Evolutionary conservation across 2,329 filamentous ascomycete species (phyloP), one percentile per base, ranked within the genome.

Genomic region (Paradendryphiella salina): DNA sequence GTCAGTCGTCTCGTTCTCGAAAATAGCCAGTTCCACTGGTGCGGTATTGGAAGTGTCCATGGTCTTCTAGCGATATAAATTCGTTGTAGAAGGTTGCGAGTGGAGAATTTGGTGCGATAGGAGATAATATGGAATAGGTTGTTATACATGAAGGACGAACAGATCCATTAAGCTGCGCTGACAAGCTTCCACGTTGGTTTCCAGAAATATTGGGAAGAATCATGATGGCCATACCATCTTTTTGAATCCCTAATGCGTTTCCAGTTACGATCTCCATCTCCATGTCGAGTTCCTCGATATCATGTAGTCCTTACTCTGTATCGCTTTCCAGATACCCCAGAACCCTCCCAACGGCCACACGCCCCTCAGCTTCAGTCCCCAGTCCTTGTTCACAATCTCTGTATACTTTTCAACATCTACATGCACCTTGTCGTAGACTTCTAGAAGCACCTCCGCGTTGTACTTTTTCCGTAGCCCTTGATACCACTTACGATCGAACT

Each of bases 371-470:
- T 54, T 49, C 49, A 66, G 48, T 1, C 59, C 56, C 62, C 60
- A 63, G 32, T 69, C 56, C 36, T 64, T 59, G 13, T 63, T 60
- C 11, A 47, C 59, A 52, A 62, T 57, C 13, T 59, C 46, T 11
- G 64, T 65, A 20, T 69, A 64, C 52, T 69, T 70, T 28, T 62
- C 52, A 10, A 72, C 63, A 45, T 73, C 69, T 0, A 72, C 80
- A 60, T 79, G 81, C 18, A 87, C 83, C 72, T 89, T 89, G 59
- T 89, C 84, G 54, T 84, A 87, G 1, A 88, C 84, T 23, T 75
- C 84, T 0, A 84, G 85, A 54, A 89, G 64, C 39, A 82, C 79
- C 1, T 73, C 73, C 0, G 86, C 86, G 4, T 76, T 72, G 62
- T 88, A 89, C 63, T 80, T 83, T 18, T 70, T 67, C 14, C 86